A percentile compares a stretch with the other conserved stretches of the same genome.
Conservation (phyloP, 73 alveolate genomes). For the Blepharisma stoltei region DNA sequence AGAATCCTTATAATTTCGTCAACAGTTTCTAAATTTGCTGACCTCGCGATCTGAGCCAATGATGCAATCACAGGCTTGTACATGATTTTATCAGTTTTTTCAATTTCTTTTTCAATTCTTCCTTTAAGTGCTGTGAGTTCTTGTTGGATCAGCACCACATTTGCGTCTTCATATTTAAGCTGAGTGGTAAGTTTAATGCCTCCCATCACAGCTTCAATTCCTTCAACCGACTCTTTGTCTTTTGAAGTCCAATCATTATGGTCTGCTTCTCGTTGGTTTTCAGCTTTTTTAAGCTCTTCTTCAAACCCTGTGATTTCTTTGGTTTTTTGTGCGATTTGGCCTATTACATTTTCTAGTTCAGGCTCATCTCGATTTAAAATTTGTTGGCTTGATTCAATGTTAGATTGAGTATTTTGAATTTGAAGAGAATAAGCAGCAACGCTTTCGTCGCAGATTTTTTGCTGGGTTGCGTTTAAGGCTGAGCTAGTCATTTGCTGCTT, state of each 20-base stretch:
- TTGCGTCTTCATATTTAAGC: conserved; percentile 5
- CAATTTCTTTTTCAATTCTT: no score
- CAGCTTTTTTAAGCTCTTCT: neutral
- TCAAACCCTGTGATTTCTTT: neutral
- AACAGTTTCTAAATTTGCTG: no score
- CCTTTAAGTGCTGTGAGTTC: no score
- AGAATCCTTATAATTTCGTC: no score
- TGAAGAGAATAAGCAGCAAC: neutral
- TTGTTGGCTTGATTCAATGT: neutral
- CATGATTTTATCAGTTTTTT: no score
- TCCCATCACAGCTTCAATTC: neutral
- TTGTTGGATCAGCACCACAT: no score
- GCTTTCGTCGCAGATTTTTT: neutral
- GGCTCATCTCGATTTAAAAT: neutral
- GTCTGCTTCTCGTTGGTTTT: neutral
- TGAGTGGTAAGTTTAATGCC: neutral
- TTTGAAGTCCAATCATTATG: neutral
- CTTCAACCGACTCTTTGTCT: neutral
- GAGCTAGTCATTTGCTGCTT: neutral
- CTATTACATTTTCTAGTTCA: neutral
- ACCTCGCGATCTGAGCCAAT: no score
- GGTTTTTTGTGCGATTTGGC: neutral
- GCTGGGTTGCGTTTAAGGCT: neutral
- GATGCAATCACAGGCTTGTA: no score
- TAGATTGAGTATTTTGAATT: neutral